Conservation (phyloP, 495 filamentous ascomycete species). For the Darksidea phi region DNA sequence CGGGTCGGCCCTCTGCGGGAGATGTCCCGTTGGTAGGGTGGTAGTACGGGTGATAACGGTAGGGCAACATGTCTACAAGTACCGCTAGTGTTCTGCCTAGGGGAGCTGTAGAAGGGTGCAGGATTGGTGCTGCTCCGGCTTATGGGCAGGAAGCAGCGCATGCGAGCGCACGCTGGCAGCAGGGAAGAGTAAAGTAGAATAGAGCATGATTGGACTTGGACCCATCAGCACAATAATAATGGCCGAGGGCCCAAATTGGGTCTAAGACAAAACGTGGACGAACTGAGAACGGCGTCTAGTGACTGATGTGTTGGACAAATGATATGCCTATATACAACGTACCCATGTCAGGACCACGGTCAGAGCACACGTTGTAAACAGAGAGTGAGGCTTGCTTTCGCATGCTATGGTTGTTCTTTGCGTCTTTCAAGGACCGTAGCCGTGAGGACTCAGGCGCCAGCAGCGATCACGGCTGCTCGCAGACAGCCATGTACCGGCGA, state of each 20-base stretch:
- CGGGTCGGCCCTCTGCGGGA: conserved; percentile 25
- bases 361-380: background rate
- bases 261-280: background rate
- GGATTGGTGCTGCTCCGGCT: conserved; percentile 12
- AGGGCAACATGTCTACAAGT: conserved; percentile 13
- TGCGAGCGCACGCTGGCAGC: conserved; percentile 3
- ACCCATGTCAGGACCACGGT: conserved; percentile 1
- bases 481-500: background rate
- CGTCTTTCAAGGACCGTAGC: conserved; percentile 17
- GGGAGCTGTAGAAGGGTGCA: background rate
- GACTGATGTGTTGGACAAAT: conserved; percentile 18
- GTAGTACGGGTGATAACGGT: conserved; percentile 14
- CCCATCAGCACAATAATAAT: background rate
- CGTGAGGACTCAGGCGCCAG: conserved; percentile 5
- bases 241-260: background rate
- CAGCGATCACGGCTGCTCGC: conserved; percentile 3
- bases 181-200: background rate
- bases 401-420: conserved; percentile 23
- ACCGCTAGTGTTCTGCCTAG: background rate
- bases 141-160: conserved; percentile 2
- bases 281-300: conserved; percentile 9
- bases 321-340: background rate
- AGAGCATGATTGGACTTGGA: background rate
- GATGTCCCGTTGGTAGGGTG: conserved; percentile 19
- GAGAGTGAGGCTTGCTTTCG: conserved; percentile 7